Base-by-base conservation (phyloP, 1,284 basidiomycete species). In the Ceratobasidium sp. region DNA sequence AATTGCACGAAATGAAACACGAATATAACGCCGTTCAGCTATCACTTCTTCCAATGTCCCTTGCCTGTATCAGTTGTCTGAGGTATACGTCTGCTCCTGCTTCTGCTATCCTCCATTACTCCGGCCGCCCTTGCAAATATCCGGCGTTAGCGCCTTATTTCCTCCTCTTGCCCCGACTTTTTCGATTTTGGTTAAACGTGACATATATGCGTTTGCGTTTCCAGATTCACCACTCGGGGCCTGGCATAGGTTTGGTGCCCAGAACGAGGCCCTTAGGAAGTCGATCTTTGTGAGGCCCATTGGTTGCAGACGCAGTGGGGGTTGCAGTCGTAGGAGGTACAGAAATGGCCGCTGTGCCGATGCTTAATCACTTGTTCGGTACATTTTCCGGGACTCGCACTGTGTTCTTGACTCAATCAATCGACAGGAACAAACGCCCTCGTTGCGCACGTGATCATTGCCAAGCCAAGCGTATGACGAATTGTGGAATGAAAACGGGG, bases 211-310 rank as follows among this genome's bases (percentile, higher is more conserved):
- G 84, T 81, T 92, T 92, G 74, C 87, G 91, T 84, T 92, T 93
- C 87, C 93, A 94, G 75, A 94, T 82, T 91, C 93, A 93, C 76
- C 93, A 85, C 80, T 94, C 93, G 27, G 93, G 92, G 82, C 93
- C 91, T 64, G 92, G 91, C 44, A 88, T 85, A 24, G 92, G 91
- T 4, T 92, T 93, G 14, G 92, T 89, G 22, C 93, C 92, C 29
- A 89, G 91, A 17, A 89, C 82, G 22, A 93, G 90, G 36, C 90
- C 90, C 72, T 87, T 85, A 17, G 93, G 92, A 24, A 93, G 85
- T 79, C 92, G 89, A 78, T 88, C 88, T 81, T 83, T 87, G 73
- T 91, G 87, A 75, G 88, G 86, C 80, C 88, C 88, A 85, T 87
- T 91, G 57, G 82, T 45, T 15, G n/a, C 84, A 64, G 54, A 29